Evolutionary conservation across 2,329 filamentous ascomycete species (phyloP), one percentile per base, ranked within the genome.

Genomic region (Cryphonectria parasitica): DNA sequence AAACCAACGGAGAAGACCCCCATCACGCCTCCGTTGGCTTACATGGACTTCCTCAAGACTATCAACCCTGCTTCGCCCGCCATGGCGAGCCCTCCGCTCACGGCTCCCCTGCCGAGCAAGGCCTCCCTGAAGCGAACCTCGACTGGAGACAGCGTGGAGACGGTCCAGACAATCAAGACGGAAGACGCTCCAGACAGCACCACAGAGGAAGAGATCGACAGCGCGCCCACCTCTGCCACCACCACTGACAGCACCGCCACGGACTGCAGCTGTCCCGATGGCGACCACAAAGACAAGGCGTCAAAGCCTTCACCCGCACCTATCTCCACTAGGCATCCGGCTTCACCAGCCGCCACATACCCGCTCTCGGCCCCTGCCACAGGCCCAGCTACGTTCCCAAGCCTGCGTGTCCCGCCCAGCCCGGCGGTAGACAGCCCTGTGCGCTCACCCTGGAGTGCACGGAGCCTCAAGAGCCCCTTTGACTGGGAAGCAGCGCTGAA

Each of bases 41-140:
- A 98, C 79, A 91, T 93, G 75, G 94, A 98, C 78, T 98, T 98
- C 78, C 90, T 98, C 73, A 95, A 94, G 82, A 90, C 91, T 72
- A 89, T 97, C 82, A 91, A 91, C 25, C 85, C 94, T 71, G 89
- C 90, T 78, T 94, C 91, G 73, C 92, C 92, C 11, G 82, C 74
- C 34, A 74, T 88, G 63, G 85, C 88, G 64, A 77, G 76, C 69
- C 87, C 90, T 56, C 82, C 69, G 15, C 68, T 71, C 60, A 76
- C 77, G 41, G 74, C 78, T 64, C 77, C 78, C 3, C 74, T 77
- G 36, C 76, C 77, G 43, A 74, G 74, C n/a, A 79, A 77, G 74
- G 71, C 75, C 3, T 49, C 71, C 17, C 70, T 79, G 11, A 77
- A 77, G 72, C 74, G 78, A 67, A 77, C 76, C 15, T 73, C 71